phyloP scores from a whole-genome alignment of 2,329 filamentous ascomycete species.

The Penicillium griseofulvum region DNA sequence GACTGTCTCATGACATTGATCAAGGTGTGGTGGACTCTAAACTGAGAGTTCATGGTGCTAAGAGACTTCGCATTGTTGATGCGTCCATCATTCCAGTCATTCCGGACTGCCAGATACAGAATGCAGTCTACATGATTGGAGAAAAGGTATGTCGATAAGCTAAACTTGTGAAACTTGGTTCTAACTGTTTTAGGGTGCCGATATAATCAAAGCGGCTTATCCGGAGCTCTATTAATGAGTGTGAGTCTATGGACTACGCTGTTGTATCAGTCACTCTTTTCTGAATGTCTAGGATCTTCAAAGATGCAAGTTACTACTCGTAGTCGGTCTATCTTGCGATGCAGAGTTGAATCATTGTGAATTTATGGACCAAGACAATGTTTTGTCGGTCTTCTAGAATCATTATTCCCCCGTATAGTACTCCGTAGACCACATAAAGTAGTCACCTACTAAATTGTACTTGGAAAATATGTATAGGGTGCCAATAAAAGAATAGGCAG shows the following conservation, averaged over 20 bases:
- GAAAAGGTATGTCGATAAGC: constrained; percentile 39
- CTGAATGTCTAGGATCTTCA: neutral
- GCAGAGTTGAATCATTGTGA: too few species aligned
- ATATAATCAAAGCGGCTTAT: neutral
- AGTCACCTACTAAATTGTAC: too few species aligned
- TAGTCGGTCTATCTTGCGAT: too few species aligned
- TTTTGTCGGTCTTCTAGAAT: too few species aligned
- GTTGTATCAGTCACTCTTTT: too few species aligned
- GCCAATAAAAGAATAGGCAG: too few species aligned
- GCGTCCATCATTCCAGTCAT: constrained; percentile 55
- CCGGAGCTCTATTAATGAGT: neutral
- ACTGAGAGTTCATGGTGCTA: constrained; percentile 53
- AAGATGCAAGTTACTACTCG: too few species aligned
- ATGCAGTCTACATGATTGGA: constrained; percentile 57
- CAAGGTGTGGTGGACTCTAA: constrained; percentile 53
- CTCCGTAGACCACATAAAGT: too few species aligned
- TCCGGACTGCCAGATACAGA: constrained; percentile 57
- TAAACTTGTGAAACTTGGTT: neutral
- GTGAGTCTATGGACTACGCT: neutral
- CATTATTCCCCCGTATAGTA: too few species aligned
- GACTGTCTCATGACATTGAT: constrained; percentile 51
- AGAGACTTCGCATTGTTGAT: constrained; percentile 54
- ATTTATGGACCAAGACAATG: too few species aligned
- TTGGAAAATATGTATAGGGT: too few species aligned
- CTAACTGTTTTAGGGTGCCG: neutral